These are phyloP conservation scores for Pseudogymnoascus sp. DNA, from an alignment of 2,329 filamentous ascomycete species.

Conservation along the genomic window DNA sequence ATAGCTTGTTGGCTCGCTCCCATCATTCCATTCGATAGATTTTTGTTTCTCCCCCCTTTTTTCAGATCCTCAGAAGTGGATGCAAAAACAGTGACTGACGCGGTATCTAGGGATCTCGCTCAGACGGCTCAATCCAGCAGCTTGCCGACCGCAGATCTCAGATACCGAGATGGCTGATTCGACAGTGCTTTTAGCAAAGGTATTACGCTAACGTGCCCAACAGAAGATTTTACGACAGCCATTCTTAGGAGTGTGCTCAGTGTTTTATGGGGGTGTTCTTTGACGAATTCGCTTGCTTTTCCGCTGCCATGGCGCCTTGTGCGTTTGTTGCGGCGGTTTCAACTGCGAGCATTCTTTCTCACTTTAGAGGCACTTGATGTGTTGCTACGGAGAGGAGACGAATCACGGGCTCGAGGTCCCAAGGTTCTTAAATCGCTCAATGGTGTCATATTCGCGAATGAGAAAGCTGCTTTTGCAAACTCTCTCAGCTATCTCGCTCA, in stretches of 20 bases:
- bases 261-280: not conserved
- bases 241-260: not conserved
- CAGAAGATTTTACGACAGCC: not conserved
- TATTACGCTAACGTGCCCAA: not conserved
- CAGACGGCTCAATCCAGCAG: conserved; percentile 2
- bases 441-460: conserved; percentile 1
- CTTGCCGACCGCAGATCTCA: conserved; percentile 5
- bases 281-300: conserved; percentile 10
- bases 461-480: not conserved
- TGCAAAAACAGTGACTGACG: conserved; percentile 4
- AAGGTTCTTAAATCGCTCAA: not conserved
- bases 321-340: conserved; percentile 1
- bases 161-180: conserved; percentile 8
- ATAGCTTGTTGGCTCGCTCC: not conserved
- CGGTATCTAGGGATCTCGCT: conserved; percentile 7
- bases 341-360: conserved; percentile 9
- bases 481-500: not conserved
- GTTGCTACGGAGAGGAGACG: conserved; percentile 4
- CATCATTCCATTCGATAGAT: conserved; percentile 6
- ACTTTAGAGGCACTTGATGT: conserved; percentile 2
- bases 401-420: not conserved
- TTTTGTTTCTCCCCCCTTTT: not conserved
- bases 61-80: not conserved
- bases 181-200: not conserved
- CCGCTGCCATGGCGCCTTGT: not conserved